Evolutionary conservation across 2,329 filamentous ascomycete genomes (phyloP).

Genomic region (Aspergillus tamarii): DNA sequence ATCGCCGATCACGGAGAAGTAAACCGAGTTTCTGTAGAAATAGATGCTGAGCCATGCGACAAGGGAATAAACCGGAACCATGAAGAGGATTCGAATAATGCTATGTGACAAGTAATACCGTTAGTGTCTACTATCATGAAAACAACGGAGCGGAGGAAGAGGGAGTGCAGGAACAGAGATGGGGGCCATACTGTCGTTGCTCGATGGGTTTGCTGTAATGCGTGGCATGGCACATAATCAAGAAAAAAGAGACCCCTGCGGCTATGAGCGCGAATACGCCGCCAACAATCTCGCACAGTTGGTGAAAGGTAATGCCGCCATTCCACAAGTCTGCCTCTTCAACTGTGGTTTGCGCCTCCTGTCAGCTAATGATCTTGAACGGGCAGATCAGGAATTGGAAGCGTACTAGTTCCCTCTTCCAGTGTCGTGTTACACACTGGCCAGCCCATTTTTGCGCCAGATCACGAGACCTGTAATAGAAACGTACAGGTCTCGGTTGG

Average conservation of each 20-base stretch:
- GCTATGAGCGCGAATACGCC: conserved; percentile 58
- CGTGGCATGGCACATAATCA: conserved; percentile 61
- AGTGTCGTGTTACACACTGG: conserved; percentile 55
- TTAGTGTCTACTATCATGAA: not conserved
- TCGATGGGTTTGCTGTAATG: conserved; percentile 64
- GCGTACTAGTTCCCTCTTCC: conserved; percentile 50
- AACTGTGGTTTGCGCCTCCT: conserved; percentile 32
- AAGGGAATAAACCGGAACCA: conserved; percentile 80
- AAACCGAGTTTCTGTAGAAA: conserved; percentile 77
- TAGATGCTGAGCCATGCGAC: conserved; percentile 74
- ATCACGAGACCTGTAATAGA: conserved; percentile 6
- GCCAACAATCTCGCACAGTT: conserved; percentile 57
- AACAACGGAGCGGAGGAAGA: not conserved
- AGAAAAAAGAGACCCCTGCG: conserved; percentile 53
- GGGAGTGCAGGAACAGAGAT: conserved; percentile 14
- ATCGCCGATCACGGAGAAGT: conserved; percentile 78
- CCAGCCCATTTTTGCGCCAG: conserved; percentile 43
- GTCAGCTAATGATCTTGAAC: conserved; percentile 5
- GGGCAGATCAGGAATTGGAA: not conserved
- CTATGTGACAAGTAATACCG: conserved; percentile 42
- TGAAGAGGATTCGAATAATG: conserved; percentile 85
- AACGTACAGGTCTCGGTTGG: not conserved
- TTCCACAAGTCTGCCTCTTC: conserved; percentile 56
- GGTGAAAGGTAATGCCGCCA: conserved; percentile 58
- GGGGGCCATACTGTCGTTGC: conserved; percentile 57